Base-by-base conservation (phyloP, 352 stramenopile genomes). In the Pythium grandisporangium region DNA sequence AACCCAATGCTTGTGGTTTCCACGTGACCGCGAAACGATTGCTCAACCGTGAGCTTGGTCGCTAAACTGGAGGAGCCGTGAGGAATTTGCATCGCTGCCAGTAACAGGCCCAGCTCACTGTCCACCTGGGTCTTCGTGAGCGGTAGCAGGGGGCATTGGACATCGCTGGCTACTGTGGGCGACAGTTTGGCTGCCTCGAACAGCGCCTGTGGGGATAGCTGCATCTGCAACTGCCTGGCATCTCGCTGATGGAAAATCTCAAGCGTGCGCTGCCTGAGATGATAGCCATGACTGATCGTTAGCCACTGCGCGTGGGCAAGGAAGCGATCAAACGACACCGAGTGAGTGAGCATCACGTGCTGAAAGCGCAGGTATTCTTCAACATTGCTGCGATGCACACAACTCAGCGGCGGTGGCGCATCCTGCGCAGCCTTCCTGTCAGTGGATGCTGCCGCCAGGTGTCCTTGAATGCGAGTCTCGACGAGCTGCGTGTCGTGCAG, bases 231-330 rank as follows among this genome's bases (percentile, higher is more conserved):
- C 24, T 46, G 58, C 17, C 63, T 68, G 10, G 33, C 17, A 24
- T 58, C 59, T 22, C 74, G 58, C 8, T 70, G 53, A 30, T 82
- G 57, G 5, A 48, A 37, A 8, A 82, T 44, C 21, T 58, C 51
- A 22, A 77, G 44, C 70, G 73, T 77, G 11, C 70, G 70, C 37
- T 77, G 64, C 6, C 59, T 61, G 13, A 82, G 23, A 48, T 77
- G 64, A 33, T 63, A 75, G 5, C 59, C 61, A 43, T 82, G 63
- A n/a, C 66, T 79, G 26, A 48, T 51, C n/a, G 51, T 54, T 30
- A 82, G 37, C 61, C 64, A 79, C 30, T 58, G 65, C 7, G 77
- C 44, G 2, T 63, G 58, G 12, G 55, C 22, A 13, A 66, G 64
- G 26, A 82, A 58, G 4, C 66, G 51, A 20, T 75, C 66, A 20